phyloP scores from a whole-genome alignment of 2,329 filamentous ascomycete species.

The Orbilia blumenaviensis region DNA sequence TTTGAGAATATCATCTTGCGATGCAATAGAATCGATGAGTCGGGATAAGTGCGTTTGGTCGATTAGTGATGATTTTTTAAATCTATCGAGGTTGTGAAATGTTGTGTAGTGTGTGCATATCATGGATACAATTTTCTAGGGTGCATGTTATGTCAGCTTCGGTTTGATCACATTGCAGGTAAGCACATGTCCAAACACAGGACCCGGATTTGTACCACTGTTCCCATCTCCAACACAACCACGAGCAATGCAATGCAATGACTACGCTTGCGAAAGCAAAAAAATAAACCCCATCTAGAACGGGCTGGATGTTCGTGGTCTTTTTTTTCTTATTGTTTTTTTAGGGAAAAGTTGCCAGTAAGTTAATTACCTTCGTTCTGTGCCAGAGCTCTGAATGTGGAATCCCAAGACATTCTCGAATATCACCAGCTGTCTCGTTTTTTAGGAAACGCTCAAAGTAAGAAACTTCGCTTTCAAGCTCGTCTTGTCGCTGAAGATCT shows the following conservation, averaged over 20 bases:
- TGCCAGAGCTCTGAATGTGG: conserved; percentile 47
- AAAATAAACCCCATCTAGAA: neutral
- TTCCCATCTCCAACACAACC: conserved; percentile 7
- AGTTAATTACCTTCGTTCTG: conserved; percentile 40
- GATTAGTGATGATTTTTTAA: conserved; percentile 50
- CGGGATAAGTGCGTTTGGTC: conserved; percentile 43
- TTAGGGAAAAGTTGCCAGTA: too few relatives aligned
- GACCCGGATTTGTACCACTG: neutral
- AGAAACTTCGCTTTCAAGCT: conserved; percentile 36
- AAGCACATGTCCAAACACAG: neutral
- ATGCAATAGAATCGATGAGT: conserved; percentile 41
- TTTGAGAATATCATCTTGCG: conserved; percentile 35
- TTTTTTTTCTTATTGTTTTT: too few relatives aligned
- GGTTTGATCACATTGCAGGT: neutral
- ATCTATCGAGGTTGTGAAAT: conserved; percentile 45
- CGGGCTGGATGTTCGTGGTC: neutral
- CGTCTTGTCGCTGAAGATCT: conserved; percentile 32
- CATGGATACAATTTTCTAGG: conserved; percentile 47
- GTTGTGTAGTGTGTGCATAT: conserved; percentile 46
- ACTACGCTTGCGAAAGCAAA: neutral
- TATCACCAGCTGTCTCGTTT: conserved; percentile 48
- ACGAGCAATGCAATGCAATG: neutral
- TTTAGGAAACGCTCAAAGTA: conserved; percentile 52
- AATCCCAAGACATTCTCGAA: conserved; percentile 40
- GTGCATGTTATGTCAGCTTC: neutral